Evolutionary conservation across 108 stramenopile species (phyloP).

Genomic region (Hondaea fermentalgiana): DNA sequence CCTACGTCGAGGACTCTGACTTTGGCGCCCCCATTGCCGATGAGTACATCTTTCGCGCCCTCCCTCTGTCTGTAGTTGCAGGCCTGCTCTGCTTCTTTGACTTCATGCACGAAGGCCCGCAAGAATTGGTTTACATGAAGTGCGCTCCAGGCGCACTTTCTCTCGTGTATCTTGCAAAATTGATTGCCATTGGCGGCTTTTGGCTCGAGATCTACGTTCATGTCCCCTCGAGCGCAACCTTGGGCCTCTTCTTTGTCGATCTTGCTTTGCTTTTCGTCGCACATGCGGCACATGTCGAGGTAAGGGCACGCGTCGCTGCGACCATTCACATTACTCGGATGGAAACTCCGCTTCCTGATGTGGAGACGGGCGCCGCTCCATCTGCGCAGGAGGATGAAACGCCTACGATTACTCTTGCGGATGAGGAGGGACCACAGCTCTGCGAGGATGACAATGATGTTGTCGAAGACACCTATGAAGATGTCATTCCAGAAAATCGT

Average conservation of each 20-base stretch:
- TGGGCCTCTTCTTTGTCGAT: background rate
- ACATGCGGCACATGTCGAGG: background rate
- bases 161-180: background rate
- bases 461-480: background rate
- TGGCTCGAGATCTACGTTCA: background rate
- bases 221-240: background rate
- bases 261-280: background rate
- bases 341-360: too few relatives aligned
- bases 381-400: too few relatives aligned
- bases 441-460: background rate
- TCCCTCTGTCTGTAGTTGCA: background rate
- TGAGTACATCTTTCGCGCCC: background rate
- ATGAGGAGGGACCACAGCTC: too few relatives aligned
- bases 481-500: background rate
- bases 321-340: too few relatives aligned
- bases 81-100: background rate
- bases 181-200: background rate
- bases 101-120: background rate
- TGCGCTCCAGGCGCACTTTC: background rate
- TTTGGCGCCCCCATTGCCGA: background rate
- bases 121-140: background rate
- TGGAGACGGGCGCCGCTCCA: too few relatives aligned
- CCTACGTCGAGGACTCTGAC: background rate
- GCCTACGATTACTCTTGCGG: too few relatives aligned
- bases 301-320: background rate